Conservation (phyloP, 2,329 filamentous ascomycete species). For the Exophiala mesophila region DNA sequence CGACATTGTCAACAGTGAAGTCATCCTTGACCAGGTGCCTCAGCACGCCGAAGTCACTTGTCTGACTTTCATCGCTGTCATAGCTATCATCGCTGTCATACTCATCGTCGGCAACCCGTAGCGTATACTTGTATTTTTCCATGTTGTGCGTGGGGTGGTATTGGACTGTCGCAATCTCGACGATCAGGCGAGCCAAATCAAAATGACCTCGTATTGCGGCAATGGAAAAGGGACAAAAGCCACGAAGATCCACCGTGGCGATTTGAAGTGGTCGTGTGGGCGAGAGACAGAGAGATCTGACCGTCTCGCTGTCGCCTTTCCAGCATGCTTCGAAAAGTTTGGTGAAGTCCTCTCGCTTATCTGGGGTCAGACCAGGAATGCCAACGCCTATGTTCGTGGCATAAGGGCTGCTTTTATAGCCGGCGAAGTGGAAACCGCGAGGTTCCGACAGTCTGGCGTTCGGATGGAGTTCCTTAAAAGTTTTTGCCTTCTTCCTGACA, state of each 20-base stretch:
- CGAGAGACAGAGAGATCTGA: slow-evolving; percentile 60
- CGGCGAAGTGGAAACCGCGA: neutral
- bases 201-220: slow-evolving; percentile 63
- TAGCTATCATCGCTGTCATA: slow-evolving; percentile 34
- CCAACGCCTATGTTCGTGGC: slow-evolving; percentile 49
- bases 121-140: slow-evolving; percentile 42
- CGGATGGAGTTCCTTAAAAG: slow-evolving; percentile 61
- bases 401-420: slow-evolving; percentile 37
- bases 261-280: slow-evolving; percentile 63
- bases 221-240: slow-evolving; percentile 61
- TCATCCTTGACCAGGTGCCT: slow-evolving; percentile 58
- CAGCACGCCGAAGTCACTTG: slow-evolving; percentile 30
- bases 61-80: slow-evolving; percentile 34
- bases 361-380: slow-evolving; percentile 47
- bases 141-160: slow-evolving; percentile 55
- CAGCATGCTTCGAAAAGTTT: slow-evolving; percentile 62
- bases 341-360: slow-evolving; percentile 56
- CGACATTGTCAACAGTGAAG: slow-evolving; percentile 73
- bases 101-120: slow-evolving; percentile 24
- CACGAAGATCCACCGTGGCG: slow-evolving; percentile 50
- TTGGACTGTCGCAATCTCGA: slow-evolving; percentile 67
- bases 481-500: slow-evolving; percentile 58
- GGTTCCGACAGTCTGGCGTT: slow-evolving; percentile 28
- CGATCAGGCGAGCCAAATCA: slow-evolving; percentile 58
- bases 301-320: slow-evolving; percentile 60